These are phyloP conservation scores for Chytriomyces confervae DNA, from an alignment of 192 early-diverging fungal genomes.

Conservation along the genomic window DNA sequence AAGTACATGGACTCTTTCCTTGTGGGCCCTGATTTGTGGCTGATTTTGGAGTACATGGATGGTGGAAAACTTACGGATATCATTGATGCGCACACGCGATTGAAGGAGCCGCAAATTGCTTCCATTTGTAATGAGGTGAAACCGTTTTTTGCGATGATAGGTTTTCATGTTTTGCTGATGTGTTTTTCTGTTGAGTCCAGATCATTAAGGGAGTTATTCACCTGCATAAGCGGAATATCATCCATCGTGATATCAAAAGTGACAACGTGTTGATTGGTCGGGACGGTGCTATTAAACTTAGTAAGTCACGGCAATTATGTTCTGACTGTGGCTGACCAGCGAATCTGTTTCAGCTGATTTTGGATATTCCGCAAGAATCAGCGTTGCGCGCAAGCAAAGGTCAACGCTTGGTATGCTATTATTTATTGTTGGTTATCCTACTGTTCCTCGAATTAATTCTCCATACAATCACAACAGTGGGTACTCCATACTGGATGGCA, in stretches of 20 bases:
- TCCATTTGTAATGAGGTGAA: slow-evolving; percentile 38
- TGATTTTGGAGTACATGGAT: slow-evolving; percentile 96
- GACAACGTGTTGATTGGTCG: slow-evolving; percentile 73
- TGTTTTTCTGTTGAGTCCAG: slow-evolving; percentile 34
- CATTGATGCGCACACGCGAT: slow-evolving; percentile 75
- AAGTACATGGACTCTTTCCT: slow-evolving; percentile 88
- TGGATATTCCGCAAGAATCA: slow-evolving; percentile 85
- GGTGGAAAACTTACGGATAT: slow-evolving; percentile 91
- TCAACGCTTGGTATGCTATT: slow-evolving; percentile 72
- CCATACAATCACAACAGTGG: slow-evolving; percentile 68
- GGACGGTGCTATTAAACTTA: slow-evolving; percentile 77
- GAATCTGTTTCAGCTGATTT: slow-evolving; percentile 70
- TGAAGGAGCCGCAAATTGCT: slow-evolving; percentile 52
- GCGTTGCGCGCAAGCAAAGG: slow-evolving; percentile 77
- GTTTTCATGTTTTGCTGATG: background rate
- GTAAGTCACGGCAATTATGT: slow-evolving; percentile 23
- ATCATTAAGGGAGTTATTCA: slow-evolving; percentile 82
- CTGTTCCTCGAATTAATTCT: slow-evolving; percentile 82
- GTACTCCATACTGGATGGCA: slow-evolving; percentile 62
- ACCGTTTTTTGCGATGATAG: background rate
- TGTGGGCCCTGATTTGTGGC: slow-evolving; percentile 83
- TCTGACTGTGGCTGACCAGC: background rate
- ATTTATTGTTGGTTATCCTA: slow-evolving; percentile 83
- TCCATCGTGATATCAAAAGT: slow-evolving; percentile 91
- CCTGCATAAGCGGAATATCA: slow-evolving; percentile 82